Evolutionary conservation across 2,329 filamentous ascomycete species (phyloP), one percentile per base, ranked within the genome.

Genomic region (Ilyonectria robusta): DNA sequence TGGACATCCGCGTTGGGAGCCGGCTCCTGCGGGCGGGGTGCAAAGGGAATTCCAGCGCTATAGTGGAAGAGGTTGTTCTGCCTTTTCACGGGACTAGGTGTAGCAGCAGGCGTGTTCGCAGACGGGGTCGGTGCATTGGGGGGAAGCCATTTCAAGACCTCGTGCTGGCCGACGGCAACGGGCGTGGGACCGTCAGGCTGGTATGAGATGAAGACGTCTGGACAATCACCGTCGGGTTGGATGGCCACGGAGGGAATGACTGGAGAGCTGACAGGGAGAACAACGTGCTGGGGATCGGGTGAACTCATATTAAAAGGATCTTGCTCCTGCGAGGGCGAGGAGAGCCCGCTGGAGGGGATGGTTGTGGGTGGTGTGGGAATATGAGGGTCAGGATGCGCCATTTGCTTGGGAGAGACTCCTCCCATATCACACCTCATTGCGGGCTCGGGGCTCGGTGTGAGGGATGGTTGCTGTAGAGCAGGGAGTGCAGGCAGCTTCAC

Each of bases 111-210:
- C 8, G 80, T 78, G 50, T 74, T 75, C 8, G 78, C 75, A 53
- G 79, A 75, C 4, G 81, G 78, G n/a, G 79, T 80, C 0, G 78
- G 68, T 6, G 77, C 79, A 63, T 86, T 87, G 4, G 86, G 85
- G 15, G 85, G 84, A 26, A 88, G 78, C 87, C 87, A 89, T 59
- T 82, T 83, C 59, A 88, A 77, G 5, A 81, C 77, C 67, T 84
- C 82, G 33, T 80, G 76, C 35, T 78, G 78, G 7, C 78, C 72
- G 17, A 84, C 68, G 1, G 82, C 59, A 4, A 78, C 75, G 0
- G 87, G 81, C 0, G 79, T 67, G 1, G 86, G 84, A 0, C 87
- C 88, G n/a, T 87, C 83, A 0, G 88, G 87, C 65, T 89, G 85
- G 68, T 89, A 89, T 0, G 82, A 82, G 26, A 89, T 80, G 67